These are phyloP conservation scores for Bolboschoenus planiculmis DNA, from an alignment of 176 grass and related monocot genomes.

Conservation along the genomic window DNA sequence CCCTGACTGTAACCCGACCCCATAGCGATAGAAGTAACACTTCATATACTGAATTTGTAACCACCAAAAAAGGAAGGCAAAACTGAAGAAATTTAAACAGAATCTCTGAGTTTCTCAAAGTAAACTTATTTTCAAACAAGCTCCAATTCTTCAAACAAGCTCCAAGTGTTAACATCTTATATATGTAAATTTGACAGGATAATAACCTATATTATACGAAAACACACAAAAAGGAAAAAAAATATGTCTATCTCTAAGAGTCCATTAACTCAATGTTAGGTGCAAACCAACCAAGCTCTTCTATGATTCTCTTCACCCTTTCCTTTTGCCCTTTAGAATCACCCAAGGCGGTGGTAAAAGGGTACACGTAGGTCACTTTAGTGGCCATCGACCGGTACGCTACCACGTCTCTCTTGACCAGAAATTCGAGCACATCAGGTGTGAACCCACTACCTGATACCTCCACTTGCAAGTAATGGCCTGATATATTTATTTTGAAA, in stretches of 20 bases:
- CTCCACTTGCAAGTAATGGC: slow-evolving; percentile 74
- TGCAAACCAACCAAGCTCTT: slow-evolving; percentile 78
- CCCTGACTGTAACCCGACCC: background rate
- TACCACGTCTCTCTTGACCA: slow-evolving; percentile 60
- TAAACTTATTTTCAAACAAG: background rate
- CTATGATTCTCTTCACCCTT: slow-evolving; percentile 46
- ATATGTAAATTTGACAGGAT: background rate
- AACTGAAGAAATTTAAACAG: background rate
- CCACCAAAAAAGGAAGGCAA: background rate
- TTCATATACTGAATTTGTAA: background rate
- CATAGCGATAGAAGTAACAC: no score
- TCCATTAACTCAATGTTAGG: slow-evolving; percentile 64
- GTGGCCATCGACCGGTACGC: slow-evolving; percentile 66
- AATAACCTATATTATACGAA: background rate
- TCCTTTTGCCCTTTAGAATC: slow-evolving; percentile 69
- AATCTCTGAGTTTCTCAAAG: background rate
- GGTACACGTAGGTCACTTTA: slow-evolving; percentile 85
- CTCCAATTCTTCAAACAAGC: background rate
- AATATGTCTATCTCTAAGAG: background rate
- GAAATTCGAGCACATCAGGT: slow-evolving; percentile 79
- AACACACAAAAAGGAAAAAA: no score
- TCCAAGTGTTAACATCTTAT: background rate
- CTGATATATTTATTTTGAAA: slow-evolving; percentile 24
- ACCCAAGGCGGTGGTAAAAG: slow-evolving; percentile 82
- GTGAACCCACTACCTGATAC: slow-evolving; percentile 46